Base-by-base conservation (phyloP, 768 basidiomycete species). In the Fistulinella prunicolor region DNA sequence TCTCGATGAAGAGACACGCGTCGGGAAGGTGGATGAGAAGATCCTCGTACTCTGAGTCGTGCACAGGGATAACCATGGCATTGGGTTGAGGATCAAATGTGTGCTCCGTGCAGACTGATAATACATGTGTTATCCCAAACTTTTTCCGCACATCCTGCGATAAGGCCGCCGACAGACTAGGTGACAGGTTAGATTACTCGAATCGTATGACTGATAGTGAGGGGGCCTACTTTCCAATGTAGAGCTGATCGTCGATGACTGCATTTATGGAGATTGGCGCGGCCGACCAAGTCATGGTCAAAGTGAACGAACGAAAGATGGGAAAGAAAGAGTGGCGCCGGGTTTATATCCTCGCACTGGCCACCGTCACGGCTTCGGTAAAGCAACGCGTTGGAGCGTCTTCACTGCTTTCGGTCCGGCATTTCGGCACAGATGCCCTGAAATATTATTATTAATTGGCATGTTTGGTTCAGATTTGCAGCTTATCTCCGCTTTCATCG, bases 21-120 rank as follows among this genome's bases (percentile, higher is more conserved):
- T 61, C 50, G 3, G 83, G 80, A 2, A 89, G 69, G 55, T 85
- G 76, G n/a, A 83, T 79, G 14, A 88, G 76, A 21, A 89, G 71
- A 53, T 80, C 74, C 47, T 76, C 77, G 36, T 73, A 73, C 54
- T 77, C 75, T 0, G 71, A 72, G 57, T 78, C 76, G 53, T 79
- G 65, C 17, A 78, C 67, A 9, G 55, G 44, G 20, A 68, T 53
- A 9, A 68, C 59, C 49, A 66, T 55, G 17, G 56, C 74, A 41
- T 73, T 69, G 14, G 65, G 62, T 7, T 65, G 70, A 1, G 71
- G 70, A 16, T 63, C 53, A 13, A 79, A 77, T 1, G 71, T 63
- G 48, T 71, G 72, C n/a, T 82, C 79, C 0, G 72, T 73, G 53
- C 82, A 83, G 39, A 82, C 79, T 4, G 82, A 81, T 16, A 83